Percentiles rank a stretch among this genome's conserved stretches.
Evolutionary conservation across 2,329 filamentous ascomycete species (phyloP).

Genomic region (Tolypocladium paradoxum): DNA sequence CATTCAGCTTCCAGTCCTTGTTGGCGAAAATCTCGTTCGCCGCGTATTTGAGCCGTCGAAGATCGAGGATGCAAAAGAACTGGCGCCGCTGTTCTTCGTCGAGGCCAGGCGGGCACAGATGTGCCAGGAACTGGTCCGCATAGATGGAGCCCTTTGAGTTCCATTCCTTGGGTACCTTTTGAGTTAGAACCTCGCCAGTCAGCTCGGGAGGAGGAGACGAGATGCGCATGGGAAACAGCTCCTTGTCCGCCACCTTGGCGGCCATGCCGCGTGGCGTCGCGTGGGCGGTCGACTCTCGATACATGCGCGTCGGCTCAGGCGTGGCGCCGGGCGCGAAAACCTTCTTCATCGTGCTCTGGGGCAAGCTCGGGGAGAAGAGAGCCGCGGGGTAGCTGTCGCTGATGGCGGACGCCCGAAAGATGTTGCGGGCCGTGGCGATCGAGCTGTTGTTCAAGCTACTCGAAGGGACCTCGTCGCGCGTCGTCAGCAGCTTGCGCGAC

Average conservation of each 20-base stretch:
- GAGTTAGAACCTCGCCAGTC: slow-evolving; percentile 42
- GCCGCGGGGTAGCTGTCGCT: slow-evolving; percentile 18
- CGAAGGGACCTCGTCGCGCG: slow-evolving; percentile 23
- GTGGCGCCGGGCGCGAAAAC: slow-evolving; percentile 35
- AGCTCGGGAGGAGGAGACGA: slow-evolving; percentile 44
- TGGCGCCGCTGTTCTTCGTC: slow-evolving; percentile 49
- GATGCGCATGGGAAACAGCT: slow-evolving; percentile 49
- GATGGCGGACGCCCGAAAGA: slow-evolving; percentile 29
- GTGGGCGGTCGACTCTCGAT: slow-evolving; percentile 35
- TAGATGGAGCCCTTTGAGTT: slow-evolving; percentile 44
- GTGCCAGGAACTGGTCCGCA: slow-evolving; percentile 46
- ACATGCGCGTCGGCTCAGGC: slow-evolving; percentile 30
- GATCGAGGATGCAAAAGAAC: slow-evolving; percentile 52
- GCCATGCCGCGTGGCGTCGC: slow-evolving; percentile 38
- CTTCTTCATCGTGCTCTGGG: slow-evolving; percentile 34
- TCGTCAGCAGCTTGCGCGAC: slow-evolving; percentile 22
- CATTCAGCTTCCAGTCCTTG: slow-evolving; percentile 53
- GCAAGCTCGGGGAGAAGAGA: slow-evolving; percentile 34
- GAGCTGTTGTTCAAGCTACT: slow-evolving; percentile 25
- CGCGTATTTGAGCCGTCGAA: slow-evolving; percentile 50
- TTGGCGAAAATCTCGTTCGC: slow-evolving; percentile 49
- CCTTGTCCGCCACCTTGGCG: slow-evolving; percentile 35
- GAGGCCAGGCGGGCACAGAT: slow-evolving; percentile 46
- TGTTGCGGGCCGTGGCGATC: slow-evolving; percentile 26
- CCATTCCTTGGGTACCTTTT: slow-evolving; percentile 42